Conservation (phyloP, 306 rosid genomes). For the Rosa persica region DNA sequence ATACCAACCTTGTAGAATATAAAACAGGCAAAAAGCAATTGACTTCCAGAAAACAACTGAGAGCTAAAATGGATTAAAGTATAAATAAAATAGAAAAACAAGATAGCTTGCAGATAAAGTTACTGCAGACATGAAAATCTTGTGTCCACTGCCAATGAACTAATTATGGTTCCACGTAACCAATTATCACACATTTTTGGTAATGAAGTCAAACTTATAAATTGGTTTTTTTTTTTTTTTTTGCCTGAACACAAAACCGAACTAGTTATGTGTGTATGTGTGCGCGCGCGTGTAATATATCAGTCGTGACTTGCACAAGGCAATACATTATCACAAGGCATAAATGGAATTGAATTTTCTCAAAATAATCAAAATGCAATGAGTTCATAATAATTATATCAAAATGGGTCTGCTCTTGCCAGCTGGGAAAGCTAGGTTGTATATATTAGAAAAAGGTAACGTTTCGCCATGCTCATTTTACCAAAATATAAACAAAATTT, state of each 20-base stretch:
- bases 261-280: neutral
- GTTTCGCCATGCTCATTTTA: neutral
- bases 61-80: neutral
- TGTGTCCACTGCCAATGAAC: neutral
- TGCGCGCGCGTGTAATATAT: neutral
- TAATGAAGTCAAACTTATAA: neutral
- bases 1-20: neutral
- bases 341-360: neutral
- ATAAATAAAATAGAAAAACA: neutral
- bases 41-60: neutral
- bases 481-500: slow-evolving; percentile 16
- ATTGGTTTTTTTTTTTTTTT: neutral
- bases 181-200: neutral
- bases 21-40: neutral
- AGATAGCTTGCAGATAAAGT: neutral
- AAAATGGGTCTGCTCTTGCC: neutral
- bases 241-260: neutral
- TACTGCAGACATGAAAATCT: neutral
- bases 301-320: neutral
- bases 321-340: neutral
- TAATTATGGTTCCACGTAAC: neutral
- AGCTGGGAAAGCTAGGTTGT: neutral
- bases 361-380: neutral
- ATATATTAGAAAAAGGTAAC: neutral
- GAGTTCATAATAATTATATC: neutral